Evolutionary conservation across 805 yeast genomes (phyloP).

Genomic region (Wickerhamiella azyma): DNA sequence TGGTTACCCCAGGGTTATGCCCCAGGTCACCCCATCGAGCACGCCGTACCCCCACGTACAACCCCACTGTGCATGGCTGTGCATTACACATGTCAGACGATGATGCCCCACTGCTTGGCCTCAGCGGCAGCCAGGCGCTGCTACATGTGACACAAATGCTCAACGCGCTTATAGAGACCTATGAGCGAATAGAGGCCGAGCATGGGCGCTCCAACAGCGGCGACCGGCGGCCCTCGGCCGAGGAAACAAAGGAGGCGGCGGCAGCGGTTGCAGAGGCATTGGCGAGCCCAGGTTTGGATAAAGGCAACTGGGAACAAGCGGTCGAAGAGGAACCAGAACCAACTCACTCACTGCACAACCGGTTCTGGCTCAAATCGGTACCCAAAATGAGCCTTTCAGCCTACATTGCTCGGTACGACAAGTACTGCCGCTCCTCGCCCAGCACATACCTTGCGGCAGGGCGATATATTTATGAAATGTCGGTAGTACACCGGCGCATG

Average conservation of each 20-base stretch:
- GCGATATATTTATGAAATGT: constrained; percentile 24
- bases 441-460: constrained; percentile 29
- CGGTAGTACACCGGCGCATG: constrained; percentile 21
- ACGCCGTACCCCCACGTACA: too few relatives aligned
- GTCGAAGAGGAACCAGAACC: constrained; percentile 5
- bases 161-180: constrained; percentile 14
- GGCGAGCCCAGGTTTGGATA: background rate
- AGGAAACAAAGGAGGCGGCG: constrained; percentile 9
- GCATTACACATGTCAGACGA: background rate
- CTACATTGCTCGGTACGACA: constrained; percentile 27
- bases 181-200: constrained; percentile 10
- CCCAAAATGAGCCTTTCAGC: constrained; percentile 22
- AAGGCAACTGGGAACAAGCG: background rate
- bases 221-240: constrained; percentile 13
- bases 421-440: constrained; percentile 28
- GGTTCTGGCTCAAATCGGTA: constrained; percentile 19
- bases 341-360: constrained; percentile 12
- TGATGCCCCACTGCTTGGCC: constrained; percentile 11
- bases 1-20: background rate
- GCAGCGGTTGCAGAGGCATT: constrained; percentile 7
- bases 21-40: background rate
- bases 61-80: background rate
- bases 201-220: constrained; percentile 1
- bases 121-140: constrained; percentile 14
- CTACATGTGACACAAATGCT: constrained; percentile 16